phyloP scores from a whole-genome alignment of 2,329 filamentous ascomycete genomes.

The Tolypocladium nubicola region DNA sequence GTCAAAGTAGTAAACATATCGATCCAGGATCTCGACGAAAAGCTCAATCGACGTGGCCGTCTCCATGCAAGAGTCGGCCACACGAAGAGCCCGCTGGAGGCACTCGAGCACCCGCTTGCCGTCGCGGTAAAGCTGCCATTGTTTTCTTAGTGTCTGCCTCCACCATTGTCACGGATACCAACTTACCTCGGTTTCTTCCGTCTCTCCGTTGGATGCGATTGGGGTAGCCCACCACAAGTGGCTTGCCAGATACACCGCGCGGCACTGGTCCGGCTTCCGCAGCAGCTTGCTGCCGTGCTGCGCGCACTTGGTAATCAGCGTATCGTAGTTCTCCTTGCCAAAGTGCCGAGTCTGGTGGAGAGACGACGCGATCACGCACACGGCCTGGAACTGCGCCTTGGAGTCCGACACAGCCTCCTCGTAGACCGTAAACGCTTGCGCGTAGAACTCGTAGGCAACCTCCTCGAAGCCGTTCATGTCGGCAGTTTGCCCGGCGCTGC shows the following conservation, averaged over 20 bases:
- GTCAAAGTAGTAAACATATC: slow-evolving; percentile 99
- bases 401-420: slow-evolving; percentile 95
- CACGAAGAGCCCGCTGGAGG: slow-evolving; percentile 84
- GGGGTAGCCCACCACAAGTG: slow-evolving; percentile 98
- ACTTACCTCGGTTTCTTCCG: slow-evolving; percentile 69
- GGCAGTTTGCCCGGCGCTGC: slow-evolving; percentile 84
- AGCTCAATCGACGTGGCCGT: slow-evolving; percentile 93
- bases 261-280: slow-evolving; percentile 96
- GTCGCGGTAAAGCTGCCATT: slow-evolving; percentile 78
- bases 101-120: slow-evolving; percentile 96
- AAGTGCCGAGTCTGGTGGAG: slow-evolving; percentile 86
- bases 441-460: slow-evolving; percentile 95
- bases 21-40: slow-evolving; percentile 95
- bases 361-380: slow-evolving; percentile 84
- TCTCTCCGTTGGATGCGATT: slow-evolving; percentile 63
- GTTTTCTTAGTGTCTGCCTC: neutral
- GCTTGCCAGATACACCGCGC: slow-evolving; percentile 90
- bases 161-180: neutral
- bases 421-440: slow-evolving; percentile 95
- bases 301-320: slow-evolving; percentile 93
- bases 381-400: slow-evolving; percentile 93
- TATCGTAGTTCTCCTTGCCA: slow-evolving; percentile 96
- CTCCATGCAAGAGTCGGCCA: slow-evolving; percentile 98
- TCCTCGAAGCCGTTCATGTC: slow-evolving; percentile 90
- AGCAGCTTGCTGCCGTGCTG: slow-evolving; percentile 93